Percentiles rank a stretch among this genome's conserved stretches.
Evolutionary conservation across 2,329 filamentous ascomycete species (phyloP).

Genomic region (Penicillium sp.): DNA sequence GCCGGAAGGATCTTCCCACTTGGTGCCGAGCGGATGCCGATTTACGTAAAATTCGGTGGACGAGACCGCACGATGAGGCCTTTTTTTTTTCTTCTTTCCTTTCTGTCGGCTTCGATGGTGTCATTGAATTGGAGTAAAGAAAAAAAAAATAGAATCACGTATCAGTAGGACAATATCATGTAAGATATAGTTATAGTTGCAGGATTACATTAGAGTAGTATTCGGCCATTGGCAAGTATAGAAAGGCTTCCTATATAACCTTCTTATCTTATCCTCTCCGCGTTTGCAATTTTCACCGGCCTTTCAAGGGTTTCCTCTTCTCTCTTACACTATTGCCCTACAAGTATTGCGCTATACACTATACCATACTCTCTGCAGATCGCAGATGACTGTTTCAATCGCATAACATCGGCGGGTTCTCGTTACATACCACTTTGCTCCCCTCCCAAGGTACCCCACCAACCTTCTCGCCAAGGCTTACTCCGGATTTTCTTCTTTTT

Average conservation of each 20-base stretch:
- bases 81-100: not conserved
- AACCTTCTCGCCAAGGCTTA: conserved; percentile 28
- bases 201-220: too few species aligned
- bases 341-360: too few species aligned
- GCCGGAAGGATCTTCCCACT: conserved; percentile 25
- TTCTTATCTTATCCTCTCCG: conserved; percentile 18
- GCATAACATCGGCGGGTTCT: conserved; percentile 22
- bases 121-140: conserved; percentile 7
- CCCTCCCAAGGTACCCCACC: conserved; percentile 27
- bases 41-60: conserved; percentile 46
- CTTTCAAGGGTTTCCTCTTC: not conserved
- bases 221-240: too few species aligned
- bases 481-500: conserved; percentile 26
- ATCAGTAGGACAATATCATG: not conserved
- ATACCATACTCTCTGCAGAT: conserved; percentile 4
- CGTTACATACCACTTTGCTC: conserved; percentile 29
- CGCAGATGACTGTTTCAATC: conserved; percentile 23
- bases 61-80: conserved; percentile 9
- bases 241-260: not conserved
- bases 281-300: not conserved
- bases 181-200: not conserved
- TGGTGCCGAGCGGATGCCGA: conserved; percentile 29
- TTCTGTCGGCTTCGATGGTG: conserved; percentile 10
- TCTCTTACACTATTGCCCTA: not conserved
- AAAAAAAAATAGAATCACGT: not conserved